A percentile compares a stretch with the other conserved stretches of the same genome.
Conservation (phyloP, 345 rosid genomes). For the Heritiera littoralis region DNA sequence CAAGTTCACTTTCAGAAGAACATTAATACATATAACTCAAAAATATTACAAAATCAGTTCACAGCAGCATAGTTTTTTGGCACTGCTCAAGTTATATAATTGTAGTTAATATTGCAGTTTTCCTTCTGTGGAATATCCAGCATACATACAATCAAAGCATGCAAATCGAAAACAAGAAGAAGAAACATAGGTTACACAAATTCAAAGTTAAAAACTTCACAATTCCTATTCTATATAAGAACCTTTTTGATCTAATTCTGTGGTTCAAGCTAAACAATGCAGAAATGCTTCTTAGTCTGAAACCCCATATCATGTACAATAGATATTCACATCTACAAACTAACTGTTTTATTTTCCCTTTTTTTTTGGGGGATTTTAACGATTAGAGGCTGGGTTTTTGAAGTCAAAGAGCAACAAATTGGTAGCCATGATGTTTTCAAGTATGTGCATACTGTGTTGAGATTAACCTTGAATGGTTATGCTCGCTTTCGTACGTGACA, state of each 20-base stretch:
- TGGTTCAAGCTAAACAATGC: not conserved
- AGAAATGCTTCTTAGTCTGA: not conserved
- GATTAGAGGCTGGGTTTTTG: slow-evolving; percentile 18
- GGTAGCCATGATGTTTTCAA: slow-evolving; percentile 26
- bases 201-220: slow-evolving; percentile 14
- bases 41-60: not conserved
- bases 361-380: not conserved
- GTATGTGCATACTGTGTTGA: slow-evolving; percentile 57
- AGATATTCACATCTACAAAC: slow-evolving; percentile 1
- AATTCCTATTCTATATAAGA: slow-evolving; percentile 8
- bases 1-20: not conserved
- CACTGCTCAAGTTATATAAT: slow-evolving; percentile 9
- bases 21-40: not conserved
- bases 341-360: not conserved
- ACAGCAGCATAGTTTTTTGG: not conserved
- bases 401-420: slow-evolving; percentile 12
- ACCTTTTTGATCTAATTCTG: not conserved
- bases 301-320: slow-evolving; percentile 4
- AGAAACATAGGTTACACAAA: slow-evolving; percentile 4
- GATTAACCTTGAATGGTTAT: slow-evolving; percentile 60
- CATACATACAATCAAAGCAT: not conserved
- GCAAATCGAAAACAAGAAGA: not conserved
- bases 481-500: slow-evolving; percentile 80
- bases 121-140: too few relatives aligned
- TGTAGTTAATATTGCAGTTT: not conserved